These are phyloP conservation scores for Plasmodium relictum DNA, from an alignment of 169 alveolate genomes.

Conservation along the genomic window DNA sequence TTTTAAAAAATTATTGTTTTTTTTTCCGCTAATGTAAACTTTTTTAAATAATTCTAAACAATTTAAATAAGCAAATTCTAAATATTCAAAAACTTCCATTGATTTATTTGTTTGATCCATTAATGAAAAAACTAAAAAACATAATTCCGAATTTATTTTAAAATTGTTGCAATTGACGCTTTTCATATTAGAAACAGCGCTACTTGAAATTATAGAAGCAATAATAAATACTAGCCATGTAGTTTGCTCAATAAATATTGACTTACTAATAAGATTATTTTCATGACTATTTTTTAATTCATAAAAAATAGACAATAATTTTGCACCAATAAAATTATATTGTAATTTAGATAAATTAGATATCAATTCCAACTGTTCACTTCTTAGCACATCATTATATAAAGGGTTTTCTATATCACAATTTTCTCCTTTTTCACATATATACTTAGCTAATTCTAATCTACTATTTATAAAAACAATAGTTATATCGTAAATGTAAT, in stretches of 20 bases:
- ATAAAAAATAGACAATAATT: conserved; percentile 69
- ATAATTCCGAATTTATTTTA: conserved; percentile 70
- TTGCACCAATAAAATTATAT: conserved; percentile 78
- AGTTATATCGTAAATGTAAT: conserved; percentile 58
- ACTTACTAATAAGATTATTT: conserved; percentile 60
- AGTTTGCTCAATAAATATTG: conserved; percentile 82
- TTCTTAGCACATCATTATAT: conserved; percentile 78
- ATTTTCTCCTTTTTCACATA: conserved; percentile 68
- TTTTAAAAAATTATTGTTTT: conserved; percentile 87
- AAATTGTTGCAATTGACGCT: conserved; percentile 34
- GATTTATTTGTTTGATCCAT: conserved; percentile 78
- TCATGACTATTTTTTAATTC: conserved; percentile 70
- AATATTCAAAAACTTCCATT: conserved; percentile 82
- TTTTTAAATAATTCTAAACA: conserved; percentile 94
- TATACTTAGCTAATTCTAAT: conserved; percentile 65
- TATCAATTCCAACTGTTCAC: conserved; percentile 83
- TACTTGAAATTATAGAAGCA: conserved; percentile 86
- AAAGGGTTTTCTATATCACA: conserved; percentile 72
- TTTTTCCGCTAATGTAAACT: conserved; percentile 93
- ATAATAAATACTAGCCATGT: conserved; percentile 86
- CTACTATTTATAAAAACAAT: conserved; percentile 67
- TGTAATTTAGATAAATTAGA: conserved; percentile 81
- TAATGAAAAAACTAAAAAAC: conserved; percentile 70
- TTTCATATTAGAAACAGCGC: conserved; percentile 78
- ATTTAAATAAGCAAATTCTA: conserved; percentile 91